Conservation (phyloP, 305 asterid genomes). For the Rubia balearica region DNA sequence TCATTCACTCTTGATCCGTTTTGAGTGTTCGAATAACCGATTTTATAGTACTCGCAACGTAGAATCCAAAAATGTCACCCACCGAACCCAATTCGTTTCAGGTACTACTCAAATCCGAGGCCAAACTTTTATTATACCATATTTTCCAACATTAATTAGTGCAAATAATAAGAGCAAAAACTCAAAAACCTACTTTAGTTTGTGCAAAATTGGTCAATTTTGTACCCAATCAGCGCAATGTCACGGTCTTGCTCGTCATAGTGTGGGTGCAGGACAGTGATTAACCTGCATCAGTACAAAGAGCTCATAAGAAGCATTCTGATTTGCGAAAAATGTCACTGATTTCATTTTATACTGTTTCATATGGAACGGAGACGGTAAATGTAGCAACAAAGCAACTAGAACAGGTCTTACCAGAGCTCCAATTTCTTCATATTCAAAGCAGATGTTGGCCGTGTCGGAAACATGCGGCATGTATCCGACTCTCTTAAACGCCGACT, state of each 20-base stretch:
- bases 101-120: too few relatives aligned
- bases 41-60: too few relatives aligned
- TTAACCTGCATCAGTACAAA: not conserved
- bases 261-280: not conserved
- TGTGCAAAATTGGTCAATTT: not conserved
- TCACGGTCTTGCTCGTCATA: not conserved
- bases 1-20: too few relatives aligned
- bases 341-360: too few relatives aligned
- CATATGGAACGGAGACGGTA: not conserved
- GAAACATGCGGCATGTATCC: too few relatives aligned
- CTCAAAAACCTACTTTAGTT: not conserved
- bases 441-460: not conserved
- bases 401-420: conserved; percentile 9
- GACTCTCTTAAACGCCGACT: too few relatives aligned
- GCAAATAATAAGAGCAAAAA: not conserved
- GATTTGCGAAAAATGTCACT: not conserved
- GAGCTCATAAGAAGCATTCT: not conserved
- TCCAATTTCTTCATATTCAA: conserved; percentile 12
- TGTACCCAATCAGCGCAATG: not conserved
- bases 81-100: too few relatives aligned
- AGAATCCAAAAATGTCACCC: too few relatives aligned
- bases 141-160: not conserved
- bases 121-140: too few relatives aligned
- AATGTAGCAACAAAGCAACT: too few relatives aligned
- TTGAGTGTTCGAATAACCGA: too few relatives aligned